A percentile compares a stretch with the other conserved stretches of the same genome.
phyloP scores from a whole-genome alignment of 2,329 filamentous ascomycete species.

The Aspergillus sp. region DNA sequence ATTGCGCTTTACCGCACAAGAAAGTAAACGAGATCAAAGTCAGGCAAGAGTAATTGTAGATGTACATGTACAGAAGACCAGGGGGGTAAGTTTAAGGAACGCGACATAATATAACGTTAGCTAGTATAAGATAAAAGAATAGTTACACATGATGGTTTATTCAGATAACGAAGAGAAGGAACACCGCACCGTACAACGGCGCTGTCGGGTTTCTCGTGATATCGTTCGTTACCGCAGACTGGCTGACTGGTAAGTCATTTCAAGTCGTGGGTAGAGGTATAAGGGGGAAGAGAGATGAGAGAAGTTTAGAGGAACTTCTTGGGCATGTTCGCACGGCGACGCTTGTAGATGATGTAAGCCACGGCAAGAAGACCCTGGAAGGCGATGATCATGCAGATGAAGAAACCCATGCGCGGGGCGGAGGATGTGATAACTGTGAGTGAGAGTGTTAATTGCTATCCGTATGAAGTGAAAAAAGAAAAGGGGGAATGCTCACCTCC shows the following conservation, averaged over 20 bases:
- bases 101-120: neutral
- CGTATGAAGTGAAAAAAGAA: neutral
- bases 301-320: conserved; percentile 79
- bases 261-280: no score
- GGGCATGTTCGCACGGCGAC: conserved; percentile 70
- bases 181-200: neutral
- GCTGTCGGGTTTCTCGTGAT: neutral
- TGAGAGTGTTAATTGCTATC: neutral
- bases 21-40: neutral
- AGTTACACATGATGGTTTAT: neutral
- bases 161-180: neutral
- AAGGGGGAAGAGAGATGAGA: neutral
- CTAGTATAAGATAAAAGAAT: neutral
- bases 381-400: conserved; percentile 71
- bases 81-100: neutral
- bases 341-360: conserved; percentile 77
- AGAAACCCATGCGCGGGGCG: conserved; percentile 60
- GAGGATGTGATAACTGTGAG: conserved; percentile 54
- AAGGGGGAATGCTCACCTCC: conserved; percentile 47
- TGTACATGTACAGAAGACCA: neutral
- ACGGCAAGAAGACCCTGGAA: conserved; percentile 71
- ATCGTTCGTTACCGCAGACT: neutral
- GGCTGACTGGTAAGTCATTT: no score
- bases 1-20: neutral
- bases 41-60: neutral